Evolutionary conservation across 768 basidiomycete species (phyloP), one percentile per base, ranked within the genome.

Genomic region (Kwoniella europaea): DNA sequence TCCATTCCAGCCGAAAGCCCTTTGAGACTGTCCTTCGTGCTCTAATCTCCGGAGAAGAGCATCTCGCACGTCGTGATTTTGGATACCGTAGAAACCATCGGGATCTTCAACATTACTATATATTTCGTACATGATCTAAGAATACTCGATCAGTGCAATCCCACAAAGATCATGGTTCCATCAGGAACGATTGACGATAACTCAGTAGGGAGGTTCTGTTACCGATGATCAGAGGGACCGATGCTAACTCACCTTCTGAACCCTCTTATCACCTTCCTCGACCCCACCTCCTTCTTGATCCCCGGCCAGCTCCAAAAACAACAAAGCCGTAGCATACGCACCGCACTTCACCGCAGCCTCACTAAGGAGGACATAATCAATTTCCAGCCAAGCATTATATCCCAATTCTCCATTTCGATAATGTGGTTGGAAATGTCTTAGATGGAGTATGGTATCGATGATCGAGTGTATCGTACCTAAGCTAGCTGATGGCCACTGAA

Each of bases 41-140:
- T 93, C 92, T 72, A 96, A 90, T 10, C 93, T 89, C 72, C 89
- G 91, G 63, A 94, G 86, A 44, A 99, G 87, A 67, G 94, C 91
- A 55, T 88, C 87, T 27, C 89, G 88, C n/a, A 92, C 87, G 78
- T 98, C 89, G 42, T 87, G 84, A 7, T 91, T 89, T 71, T 90
- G 87, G 69, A 98, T 94, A 5, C 94, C 94, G 82, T 99, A 99
- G 82, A 99, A 99, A 1, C 97, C 94, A 76, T 99, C 97, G 0
- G 95, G 95, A 81, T 99, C 97, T 78, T 97, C 95, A 70, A 99
- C 94, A 76, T 94, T 91, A 65, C 90, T 89, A 79, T 98, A 99
- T 61, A 98, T 93, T 61, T 91, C 91, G 85, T 94, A 98, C 22
- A 98, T 85, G 27, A 95, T 86, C 68, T 91, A 55, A 1, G 4